phyloP scores from a whole-genome alignment of 495 filamentous ascomycete species.

The Xylaria nigripes region DNA sequence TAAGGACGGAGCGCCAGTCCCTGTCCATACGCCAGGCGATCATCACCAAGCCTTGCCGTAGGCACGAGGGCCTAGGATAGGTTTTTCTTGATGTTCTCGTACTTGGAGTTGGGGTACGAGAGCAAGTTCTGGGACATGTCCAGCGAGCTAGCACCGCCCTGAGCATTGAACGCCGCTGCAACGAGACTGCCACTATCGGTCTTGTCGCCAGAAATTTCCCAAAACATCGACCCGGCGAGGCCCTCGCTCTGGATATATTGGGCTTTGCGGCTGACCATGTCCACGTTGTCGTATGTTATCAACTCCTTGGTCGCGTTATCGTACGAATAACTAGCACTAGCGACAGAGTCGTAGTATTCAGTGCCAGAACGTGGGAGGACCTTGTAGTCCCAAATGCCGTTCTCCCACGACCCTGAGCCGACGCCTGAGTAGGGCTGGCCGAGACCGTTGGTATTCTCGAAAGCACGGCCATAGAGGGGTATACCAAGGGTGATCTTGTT shows the following conservation, averaged over 20 bases:
- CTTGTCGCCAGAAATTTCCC: conserved; percentile 75
- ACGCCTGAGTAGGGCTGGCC: conserved; percentile 57
- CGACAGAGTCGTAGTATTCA: conserved; percentile 37
- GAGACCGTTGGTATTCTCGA: conserved; percentile 59
- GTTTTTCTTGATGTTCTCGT: conserved; percentile 35
- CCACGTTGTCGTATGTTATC: conserved; percentile 65
- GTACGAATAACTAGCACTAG: conserved; percentile 62
- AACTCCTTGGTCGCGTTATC: conserved; percentile 50
- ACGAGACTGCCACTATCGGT: conserved; percentile 55
- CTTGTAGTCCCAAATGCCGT: conserved; percentile 80
- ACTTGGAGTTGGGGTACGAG: conserved; percentile 34
- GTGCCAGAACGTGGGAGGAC: conserved; percentile 43
- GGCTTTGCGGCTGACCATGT: conserved; percentile 55
- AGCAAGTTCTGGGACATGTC: conserved; percentile 31
- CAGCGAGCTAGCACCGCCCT: conserved; percentile 27
- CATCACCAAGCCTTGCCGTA: background rate
- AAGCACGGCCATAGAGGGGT: conserved; percentile 80
- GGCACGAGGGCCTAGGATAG: conserved; percentile 7
- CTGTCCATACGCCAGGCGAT: conserved; percentile 15
- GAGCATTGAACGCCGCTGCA: conserved; percentile 34
- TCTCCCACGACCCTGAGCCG: conserved; percentile 63
- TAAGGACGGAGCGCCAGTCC: conserved; percentile 16
- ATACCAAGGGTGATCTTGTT: conserved; percentile 74
- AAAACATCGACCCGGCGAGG: conserved; percentile 83
- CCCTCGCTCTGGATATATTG: conserved; percentile 52